A percentile compares a stretch with the other conserved stretches of the same genome.
phyloP scores from a whole-genome alignment of 1,139 yeast species.

The Hyphopichia wangnamkhiaoensis region DNA sequence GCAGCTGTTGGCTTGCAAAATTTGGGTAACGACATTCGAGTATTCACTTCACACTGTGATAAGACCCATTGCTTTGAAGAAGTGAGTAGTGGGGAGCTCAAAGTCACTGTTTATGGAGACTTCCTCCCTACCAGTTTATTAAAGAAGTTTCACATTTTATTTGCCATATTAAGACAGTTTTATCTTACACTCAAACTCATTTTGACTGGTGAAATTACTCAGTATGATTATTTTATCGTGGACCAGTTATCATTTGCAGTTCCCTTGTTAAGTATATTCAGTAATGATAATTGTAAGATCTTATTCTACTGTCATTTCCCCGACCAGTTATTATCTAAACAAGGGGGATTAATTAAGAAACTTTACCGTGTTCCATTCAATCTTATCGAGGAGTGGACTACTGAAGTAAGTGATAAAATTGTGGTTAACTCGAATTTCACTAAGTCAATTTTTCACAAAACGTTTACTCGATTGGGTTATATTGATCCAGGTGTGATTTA shows the following conservation, averaged over 20 bases:
- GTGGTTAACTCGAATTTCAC: constrained; percentile 91
- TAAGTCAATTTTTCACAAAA: constrained; percentile 59
- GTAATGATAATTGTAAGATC: constrained; percentile 43
- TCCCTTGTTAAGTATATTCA: constrained; percentile 65
- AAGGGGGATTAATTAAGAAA: constrained; percentile 54
- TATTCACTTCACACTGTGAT: constrained; percentile 92
- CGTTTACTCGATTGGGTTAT: constrained; percentile 51
- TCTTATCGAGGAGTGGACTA: constrained; percentile 75
- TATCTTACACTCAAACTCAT: constrained; percentile 58
- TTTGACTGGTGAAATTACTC: constrained; percentile 43
- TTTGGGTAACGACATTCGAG: constrained; percentile 61
- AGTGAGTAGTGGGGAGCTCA: constrained; percentile 54
- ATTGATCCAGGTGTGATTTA: constrained; percentile 72
- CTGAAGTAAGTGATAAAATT: constrained; percentile 71
- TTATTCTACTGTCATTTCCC: constrained; percentile 96
- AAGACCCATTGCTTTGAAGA: constrained; percentile 87
- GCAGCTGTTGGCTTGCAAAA: constrained; percentile 87
- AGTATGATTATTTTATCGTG: constrained; percentile 73
- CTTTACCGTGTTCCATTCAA: constrained; percentile 84
- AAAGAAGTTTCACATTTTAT: constrained; percentile 74
- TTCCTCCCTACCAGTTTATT: constrained; percentile 68
- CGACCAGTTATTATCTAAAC: constrained; percentile 74
- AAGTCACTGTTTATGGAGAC: constrained; percentile 80
- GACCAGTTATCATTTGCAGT: constrained; percentile 89
- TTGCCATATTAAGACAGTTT: constrained; percentile 82